A percentile compares a stretch with the other conserved stretches of the same genome.
These are phyloP conservation scores for Hypoxylon fuscum DNA, from an alignment of 495 filamentous ascomycete genomes.

Conservation along the genomic window DNA sequence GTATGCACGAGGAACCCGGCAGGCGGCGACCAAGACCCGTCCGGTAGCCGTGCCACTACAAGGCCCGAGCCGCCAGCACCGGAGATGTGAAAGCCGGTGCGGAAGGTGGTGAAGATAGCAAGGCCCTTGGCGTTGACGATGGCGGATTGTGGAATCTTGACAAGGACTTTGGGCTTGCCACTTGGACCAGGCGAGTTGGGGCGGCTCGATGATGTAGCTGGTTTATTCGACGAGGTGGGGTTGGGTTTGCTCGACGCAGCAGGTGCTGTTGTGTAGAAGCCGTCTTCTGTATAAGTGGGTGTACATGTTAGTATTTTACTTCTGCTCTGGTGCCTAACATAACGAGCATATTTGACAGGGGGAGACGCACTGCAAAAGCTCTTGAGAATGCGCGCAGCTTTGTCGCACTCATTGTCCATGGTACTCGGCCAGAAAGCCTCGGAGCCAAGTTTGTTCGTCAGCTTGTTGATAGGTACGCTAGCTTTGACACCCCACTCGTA, in stretches of 20 bases:
- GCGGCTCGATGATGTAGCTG: slow-evolving; percentile 7
- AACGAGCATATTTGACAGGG: neutral
- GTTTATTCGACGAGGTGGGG: too few species aligned
- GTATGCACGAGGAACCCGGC: slow-evolving; percentile 83
- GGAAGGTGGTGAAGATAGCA: slow-evolving; percentile 87
- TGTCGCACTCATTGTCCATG: slow-evolving; percentile 82
- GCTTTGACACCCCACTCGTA: slow-evolving; percentile 44
- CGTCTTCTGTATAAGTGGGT: slow-evolving; percentile 49
- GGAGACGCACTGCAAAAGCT: slow-evolving; percentile 73
- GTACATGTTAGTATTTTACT: slow-evolving; percentile 18
- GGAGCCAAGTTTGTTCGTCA: slow-evolving; percentile 75
- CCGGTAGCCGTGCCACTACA: slow-evolving; percentile 71
- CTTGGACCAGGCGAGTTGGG: slow-evolving; percentile 13
- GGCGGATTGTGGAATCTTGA: slow-evolving; percentile 78
- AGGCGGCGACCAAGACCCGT: slow-evolving; percentile 80
- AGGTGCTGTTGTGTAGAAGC: slow-evolving; percentile 47
- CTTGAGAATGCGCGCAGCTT: slow-evolving; percentile 80
- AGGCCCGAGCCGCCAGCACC: slow-evolving; percentile 81
- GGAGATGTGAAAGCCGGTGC: slow-evolving; percentile 81
- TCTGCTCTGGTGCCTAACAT: neutral
- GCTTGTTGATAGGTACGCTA: slow-evolving; percentile 75
- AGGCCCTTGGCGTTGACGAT: slow-evolving; percentile 77
- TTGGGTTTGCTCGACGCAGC: slow-evolving; percentile 1
- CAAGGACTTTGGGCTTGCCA: slow-evolving; percentile 48
- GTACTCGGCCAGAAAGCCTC: slow-evolving; percentile 86